phyloP scores from a whole-genome alignment of 1,139 yeast species.

The Hyphopichia burtonii region DNA sequence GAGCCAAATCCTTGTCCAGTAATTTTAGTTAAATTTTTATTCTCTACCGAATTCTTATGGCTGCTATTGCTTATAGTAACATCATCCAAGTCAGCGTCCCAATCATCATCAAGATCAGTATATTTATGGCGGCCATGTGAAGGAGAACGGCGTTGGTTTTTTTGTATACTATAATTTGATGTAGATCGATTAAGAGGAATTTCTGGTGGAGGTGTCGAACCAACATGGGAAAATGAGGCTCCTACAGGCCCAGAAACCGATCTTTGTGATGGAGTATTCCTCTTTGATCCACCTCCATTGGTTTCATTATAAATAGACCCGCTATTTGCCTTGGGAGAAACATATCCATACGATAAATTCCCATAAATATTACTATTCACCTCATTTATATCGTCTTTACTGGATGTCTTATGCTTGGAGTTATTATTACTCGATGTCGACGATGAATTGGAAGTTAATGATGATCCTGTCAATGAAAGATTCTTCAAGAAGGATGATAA shows the following conservation, averaged over 20 bases:
- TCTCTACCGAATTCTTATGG: conserved; percentile 5
- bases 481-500: conserved; percentile 58
- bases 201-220: conserved; percentile 11
- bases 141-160: conserved; percentile 8
- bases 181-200: background rate
- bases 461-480: conserved; percentile 32
- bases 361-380: conserved; percentile 44
- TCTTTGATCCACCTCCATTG: conserved; percentile 7
- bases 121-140: conserved; percentile 25
- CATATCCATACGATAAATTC: conserved; percentile 28
- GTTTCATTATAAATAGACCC: conserved; percentile 15
- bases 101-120: conserved; percentile 79
- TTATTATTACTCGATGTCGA: conserved; percentile 3
- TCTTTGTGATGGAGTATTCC: conserved; percentile 18
- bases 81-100: conserved; percentile 84
- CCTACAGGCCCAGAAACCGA: conserved; percentile 20
- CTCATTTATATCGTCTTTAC: conserved; percentile 22
- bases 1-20: conserved; percentile 8
- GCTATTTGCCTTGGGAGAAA: conserved; percentile 11
- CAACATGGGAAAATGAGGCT: conserved; percentile 13
- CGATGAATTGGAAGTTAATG: conserved; percentile 8
- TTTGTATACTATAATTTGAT: background rate
- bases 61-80: conserved; percentile 12
- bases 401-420: background rate
- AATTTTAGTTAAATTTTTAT: conserved; percentile 6